phyloP scores from a whole-genome alignment of 306 rosid genomes.

The Pterocarpus santalinus region DNA sequence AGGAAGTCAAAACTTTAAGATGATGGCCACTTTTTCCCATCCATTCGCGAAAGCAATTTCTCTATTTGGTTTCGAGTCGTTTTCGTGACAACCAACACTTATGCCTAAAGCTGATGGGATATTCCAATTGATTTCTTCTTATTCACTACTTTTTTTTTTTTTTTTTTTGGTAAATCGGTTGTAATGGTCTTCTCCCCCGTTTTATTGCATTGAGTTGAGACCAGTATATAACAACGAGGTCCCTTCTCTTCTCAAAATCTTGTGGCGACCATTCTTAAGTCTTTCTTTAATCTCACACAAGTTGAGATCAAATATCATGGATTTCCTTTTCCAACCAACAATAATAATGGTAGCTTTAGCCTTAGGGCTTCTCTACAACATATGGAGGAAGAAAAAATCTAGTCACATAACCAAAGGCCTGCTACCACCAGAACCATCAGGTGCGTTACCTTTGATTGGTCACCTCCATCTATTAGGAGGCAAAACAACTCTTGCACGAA shows the following conservation, averaged over 20 bases:
- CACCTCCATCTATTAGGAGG: slow-evolving; percentile 59
- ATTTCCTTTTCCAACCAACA: slow-evolving; percentile 34
- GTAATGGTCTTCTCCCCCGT: not conserved
- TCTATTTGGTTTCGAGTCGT: slow-evolving; percentile 40
- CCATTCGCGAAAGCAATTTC: slow-evolving; percentile 28
- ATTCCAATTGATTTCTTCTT: not conserved
- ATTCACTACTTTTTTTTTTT: not conserved
- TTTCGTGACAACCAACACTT: not conserved
- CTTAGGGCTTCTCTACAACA: slow-evolving; percentile 33
- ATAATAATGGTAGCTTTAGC: slow-evolving; percentile 32
- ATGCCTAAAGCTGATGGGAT: not conserved
- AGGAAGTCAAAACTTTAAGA: not conserved
- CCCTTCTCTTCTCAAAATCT: too few relatives aligned
- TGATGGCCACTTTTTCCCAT: not conserved
- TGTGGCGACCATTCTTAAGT: not conserved
- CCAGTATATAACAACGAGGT: too few relatives aligned
- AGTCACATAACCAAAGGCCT: slow-evolving; percentile 34
- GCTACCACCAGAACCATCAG: slow-evolving; percentile 54
- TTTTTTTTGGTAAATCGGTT: not conserved
- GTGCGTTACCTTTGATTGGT: slow-evolving; percentile 63
- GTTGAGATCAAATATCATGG: slow-evolving; percentile 32
- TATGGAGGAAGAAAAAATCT: slow-evolving; percentile 28
- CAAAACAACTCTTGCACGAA: slow-evolving; percentile 47
- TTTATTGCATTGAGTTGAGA: too few relatives aligned
- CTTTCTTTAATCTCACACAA: not conserved